These are phyloP conservation scores for Beta corolliflora DNA, from an alignment of 179 eudicot genomes.

Conservation along the genomic window DNA sequence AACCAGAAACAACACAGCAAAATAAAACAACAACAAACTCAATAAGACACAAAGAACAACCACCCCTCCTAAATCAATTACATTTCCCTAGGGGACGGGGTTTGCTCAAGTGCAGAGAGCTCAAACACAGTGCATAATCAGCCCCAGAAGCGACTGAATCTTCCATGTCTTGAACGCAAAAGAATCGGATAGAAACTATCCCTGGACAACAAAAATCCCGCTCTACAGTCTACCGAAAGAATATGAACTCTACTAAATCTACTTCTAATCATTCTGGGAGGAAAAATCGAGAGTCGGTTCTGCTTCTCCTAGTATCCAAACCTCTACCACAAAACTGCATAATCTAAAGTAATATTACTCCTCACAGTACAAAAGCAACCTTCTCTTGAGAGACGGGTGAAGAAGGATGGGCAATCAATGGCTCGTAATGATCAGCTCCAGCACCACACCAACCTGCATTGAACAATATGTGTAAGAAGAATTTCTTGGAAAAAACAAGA, in stretches of 20 bases:
- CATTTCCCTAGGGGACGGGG: slow-evolving; percentile 24
- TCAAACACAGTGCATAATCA: slow-evolving; percentile 24
- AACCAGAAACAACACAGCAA: not conserved
- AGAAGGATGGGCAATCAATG: slow-evolving; percentile 70
- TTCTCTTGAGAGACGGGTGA: slow-evolving; percentile 61
- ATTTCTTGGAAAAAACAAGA: not conserved
- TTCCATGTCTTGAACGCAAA: slow-evolving; percentile 29
- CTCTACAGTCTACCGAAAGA: slow-evolving; percentile 31
- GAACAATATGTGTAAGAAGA: not conserved
- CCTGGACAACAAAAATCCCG: slow-evolving; percentile 18
- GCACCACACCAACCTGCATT: slow-evolving; percentile 90
- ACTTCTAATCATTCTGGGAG: slow-evolving; percentile 35
- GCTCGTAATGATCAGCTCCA: slow-evolving; percentile 95
- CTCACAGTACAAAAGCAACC: slow-evolving; percentile 75
- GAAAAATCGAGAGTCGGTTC: slow-evolving; percentile 28
- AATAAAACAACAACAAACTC: slow-evolving; percentile 24
- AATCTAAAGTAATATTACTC: slow-evolving; percentile 15
- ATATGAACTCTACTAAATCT: slow-evolving; percentile 32
- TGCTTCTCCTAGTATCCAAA: slow-evolving; percentile 30
- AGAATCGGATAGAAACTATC: slow-evolving; percentile 27
- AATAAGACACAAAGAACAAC: slow-evolving; percentile 20
- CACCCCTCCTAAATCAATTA: slow-evolving; percentile 26
- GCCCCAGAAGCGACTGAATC: slow-evolving; percentile 27
- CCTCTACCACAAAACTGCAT: slow-evolving; percentile 47
- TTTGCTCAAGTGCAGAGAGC: slow-evolving; percentile 31